Conservation (phyloP, 768 basidiomycete genomes). For the Pulveroboletus frians region DNA sequence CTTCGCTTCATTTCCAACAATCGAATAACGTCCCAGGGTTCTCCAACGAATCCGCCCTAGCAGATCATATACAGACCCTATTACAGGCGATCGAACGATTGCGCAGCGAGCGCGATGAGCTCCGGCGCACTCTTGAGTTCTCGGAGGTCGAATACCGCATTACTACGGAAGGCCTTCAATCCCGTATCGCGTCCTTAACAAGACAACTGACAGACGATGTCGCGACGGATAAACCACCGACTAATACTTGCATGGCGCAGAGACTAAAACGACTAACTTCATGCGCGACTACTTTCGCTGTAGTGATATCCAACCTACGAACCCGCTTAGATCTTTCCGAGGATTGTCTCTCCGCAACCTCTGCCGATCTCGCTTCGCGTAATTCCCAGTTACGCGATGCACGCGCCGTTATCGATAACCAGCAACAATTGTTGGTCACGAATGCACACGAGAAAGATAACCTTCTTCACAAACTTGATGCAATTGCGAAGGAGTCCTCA, state of each 20-base stretch:
- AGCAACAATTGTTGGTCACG: constrained; percentile 11
- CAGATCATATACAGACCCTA: constrained; percentile 49
- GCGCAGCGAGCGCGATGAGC: constrained; percentile 58
- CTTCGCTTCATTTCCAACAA: not conserved
- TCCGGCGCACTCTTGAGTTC: constrained; percentile 63
- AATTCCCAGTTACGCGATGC: constrained; percentile 14
- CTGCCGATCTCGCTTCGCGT: constrained; percentile 13
- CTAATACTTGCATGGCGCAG: constrained; percentile 5
- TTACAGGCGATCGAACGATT: constrained; percentile 62
- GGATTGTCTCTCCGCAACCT: constrained; percentile 6
- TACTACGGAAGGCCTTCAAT: constrained; percentile 53
- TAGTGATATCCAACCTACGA: constrained; percentile 39
- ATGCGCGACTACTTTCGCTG: constrained; percentile 31
- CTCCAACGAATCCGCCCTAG: constrained; percentile 22
- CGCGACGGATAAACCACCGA: not conserved
- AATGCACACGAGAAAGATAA: constrained; percentile 21
- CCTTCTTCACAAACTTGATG: constrained; percentile 31
- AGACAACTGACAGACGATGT: constrained; percentile 20
- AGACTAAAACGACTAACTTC: constrained; percentile 30
- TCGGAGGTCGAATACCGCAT: constrained; percentile 63
- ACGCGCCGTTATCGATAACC: constrained; percentile 16
- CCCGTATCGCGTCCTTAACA: constrained; percentile 38
- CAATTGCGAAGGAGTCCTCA: constrained; percentile 33
- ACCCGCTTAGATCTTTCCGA: constrained; percentile 24
- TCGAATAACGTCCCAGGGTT: not conserved